Evolutionary conservation across 2,329 filamentous ascomycete genomes (phyloP).

Genomic region (Trichoderma brevicompactum): DNA sequence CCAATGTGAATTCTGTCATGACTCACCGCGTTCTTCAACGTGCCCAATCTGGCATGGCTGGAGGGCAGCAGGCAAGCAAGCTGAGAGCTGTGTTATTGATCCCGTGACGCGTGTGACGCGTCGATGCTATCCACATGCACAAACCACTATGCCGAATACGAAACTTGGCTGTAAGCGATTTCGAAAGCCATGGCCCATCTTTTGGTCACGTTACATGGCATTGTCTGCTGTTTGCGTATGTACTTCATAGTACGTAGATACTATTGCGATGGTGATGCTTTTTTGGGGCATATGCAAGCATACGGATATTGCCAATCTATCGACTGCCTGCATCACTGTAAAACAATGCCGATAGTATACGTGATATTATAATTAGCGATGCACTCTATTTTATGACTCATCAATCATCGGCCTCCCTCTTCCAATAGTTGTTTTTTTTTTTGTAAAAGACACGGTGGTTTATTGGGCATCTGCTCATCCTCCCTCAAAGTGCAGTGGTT

Average conservation of each 20-base stretch:
- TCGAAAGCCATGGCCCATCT: background rate
- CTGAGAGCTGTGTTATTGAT: constrained; percentile 10
- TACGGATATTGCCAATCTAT: background rate
- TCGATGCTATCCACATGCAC: background rate
- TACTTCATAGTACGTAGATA: no score
- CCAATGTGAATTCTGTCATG: background rate
- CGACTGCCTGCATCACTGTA: background rate
- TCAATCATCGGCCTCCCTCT: background rate
- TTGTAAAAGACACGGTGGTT: background rate
- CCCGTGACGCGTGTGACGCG: constrained; percentile 26
- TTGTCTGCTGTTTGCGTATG: background rate
- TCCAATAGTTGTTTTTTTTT: background rate
- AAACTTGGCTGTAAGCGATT: background rate
- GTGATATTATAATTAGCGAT: background rate
- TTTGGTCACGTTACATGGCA: background rate
- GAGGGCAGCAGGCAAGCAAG: background rate
- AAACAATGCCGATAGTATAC: background rate
- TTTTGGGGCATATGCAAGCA: background rate
- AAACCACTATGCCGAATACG: background rate
- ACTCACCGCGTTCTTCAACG: background rate
- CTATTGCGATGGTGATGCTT: background rate
- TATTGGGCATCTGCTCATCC: background rate
- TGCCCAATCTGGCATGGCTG: no score
- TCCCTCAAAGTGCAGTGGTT: background rate
- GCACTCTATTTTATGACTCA: background rate